Evolutionary conservation across 2,329 filamentous ascomycete genomes (phyloP).

Genomic region (Penicillium digitatum): DNA sequence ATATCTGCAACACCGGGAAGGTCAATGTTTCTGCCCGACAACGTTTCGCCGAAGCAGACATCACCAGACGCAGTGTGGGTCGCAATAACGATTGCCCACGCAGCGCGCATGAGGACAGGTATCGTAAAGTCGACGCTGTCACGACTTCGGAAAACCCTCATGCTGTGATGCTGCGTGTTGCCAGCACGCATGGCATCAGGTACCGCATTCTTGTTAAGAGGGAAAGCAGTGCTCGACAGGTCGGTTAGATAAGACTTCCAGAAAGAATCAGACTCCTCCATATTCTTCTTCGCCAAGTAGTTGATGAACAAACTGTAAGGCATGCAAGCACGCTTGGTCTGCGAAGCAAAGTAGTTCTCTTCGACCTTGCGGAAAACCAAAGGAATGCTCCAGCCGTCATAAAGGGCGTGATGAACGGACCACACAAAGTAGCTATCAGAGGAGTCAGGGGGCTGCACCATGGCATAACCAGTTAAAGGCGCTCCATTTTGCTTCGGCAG

Average conservation of each 20-base stretch:
- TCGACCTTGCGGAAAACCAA: slow-evolving; percentile 38
- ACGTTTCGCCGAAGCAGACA: slow-evolving; percentile 53
- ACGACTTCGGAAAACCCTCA: slow-evolving; percentile 20
- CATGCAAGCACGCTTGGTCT: slow-evolving; percentile 9
- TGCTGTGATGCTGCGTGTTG: slow-evolving; percentile 24
- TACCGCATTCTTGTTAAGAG: slow-evolving; percentile 22
- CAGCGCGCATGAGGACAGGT: slow-evolving; percentile 50
- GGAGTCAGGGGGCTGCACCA: slow-evolving; percentile 28
- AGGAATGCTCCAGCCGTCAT: slow-evolving; percentile 49
- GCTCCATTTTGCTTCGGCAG: slow-evolving; percentile 36
- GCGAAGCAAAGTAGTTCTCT: slow-evolving; percentile 29
- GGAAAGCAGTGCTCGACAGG: slow-evolving; percentile 30
- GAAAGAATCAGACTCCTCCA: slow-evolving; percentile 29
- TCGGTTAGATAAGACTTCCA: slow-evolving; percentile 32
- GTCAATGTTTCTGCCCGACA: slow-evolving; percentile 52
- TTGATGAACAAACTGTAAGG: slow-evolving; percentile 33
- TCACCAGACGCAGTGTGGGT: slow-evolving; percentile 47
- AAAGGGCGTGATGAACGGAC: slow-evolving; percentile 52
- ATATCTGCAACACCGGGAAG: slow-evolving; percentile 48
- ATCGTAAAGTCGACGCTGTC: slow-evolving; percentile 38
- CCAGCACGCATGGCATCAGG: slow-evolving; percentile 22
- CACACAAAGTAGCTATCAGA: slow-evolving; percentile 43
- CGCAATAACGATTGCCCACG: slow-evolving; percentile 51
- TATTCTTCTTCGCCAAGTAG: slow-evolving; percentile 28
- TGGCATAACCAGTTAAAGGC: slow-evolving; percentile 33